These are phyloP conservation scores for Tetramitus jugosus DNA, from an alignment of 208 protist genomes.

Conservation along the genomic window DNA sequence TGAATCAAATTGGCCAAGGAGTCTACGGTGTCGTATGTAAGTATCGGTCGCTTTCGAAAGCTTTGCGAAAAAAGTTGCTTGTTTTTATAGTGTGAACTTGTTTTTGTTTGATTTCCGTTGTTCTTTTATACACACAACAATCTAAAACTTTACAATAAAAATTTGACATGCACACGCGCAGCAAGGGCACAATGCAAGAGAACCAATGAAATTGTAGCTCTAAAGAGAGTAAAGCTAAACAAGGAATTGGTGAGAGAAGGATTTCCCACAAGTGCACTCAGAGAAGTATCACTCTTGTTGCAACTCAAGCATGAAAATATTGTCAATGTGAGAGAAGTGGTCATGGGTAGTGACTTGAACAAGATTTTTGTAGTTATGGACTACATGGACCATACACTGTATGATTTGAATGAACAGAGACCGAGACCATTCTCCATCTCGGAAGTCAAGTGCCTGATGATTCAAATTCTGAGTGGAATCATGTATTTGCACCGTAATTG, in stretches of 20 bases:
- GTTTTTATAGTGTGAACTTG: too few species aligned
- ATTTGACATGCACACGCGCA: neutral
- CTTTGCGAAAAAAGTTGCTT: neutral
- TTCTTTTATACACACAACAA: too few species aligned
- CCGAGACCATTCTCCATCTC: neutral
- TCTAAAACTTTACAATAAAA: too few species aligned
- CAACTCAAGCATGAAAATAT: slow-evolving; percentile 43
- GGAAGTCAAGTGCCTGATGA: slow-evolving; percentile 32
- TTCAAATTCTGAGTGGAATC: slow-evolving; percentile 31
- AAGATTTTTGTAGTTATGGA: slow-evolving; percentile 56
- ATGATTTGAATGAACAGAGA: slow-evolving; percentile 27
- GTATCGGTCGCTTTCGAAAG: neutral
- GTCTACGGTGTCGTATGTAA: slow-evolving; percentile 4
- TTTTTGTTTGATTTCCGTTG: too few species aligned
- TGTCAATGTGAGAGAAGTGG: slow-evolving; percentile 46
- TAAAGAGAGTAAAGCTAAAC: slow-evolving; percentile 34
- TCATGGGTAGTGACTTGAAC: slow-evolving; percentile 36
- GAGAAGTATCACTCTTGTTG: slow-evolving; percentile 33
- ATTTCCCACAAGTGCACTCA: slow-evolving; percentile 32
- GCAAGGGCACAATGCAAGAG: slow-evolving; percentile 8
- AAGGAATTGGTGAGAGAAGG: slow-evolving; percentile 27
- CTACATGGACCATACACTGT: slow-evolving; percentile 46
- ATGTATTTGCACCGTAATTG: slow-evolving; percentile 32
- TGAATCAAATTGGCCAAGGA: slow-evolving; percentile 3
- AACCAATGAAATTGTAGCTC: slow-evolving; percentile 18